Evolutionary conservation across 352 stramenopile genomes (phyloP).

Genomic region (Globisporangium splendens): DNA sequence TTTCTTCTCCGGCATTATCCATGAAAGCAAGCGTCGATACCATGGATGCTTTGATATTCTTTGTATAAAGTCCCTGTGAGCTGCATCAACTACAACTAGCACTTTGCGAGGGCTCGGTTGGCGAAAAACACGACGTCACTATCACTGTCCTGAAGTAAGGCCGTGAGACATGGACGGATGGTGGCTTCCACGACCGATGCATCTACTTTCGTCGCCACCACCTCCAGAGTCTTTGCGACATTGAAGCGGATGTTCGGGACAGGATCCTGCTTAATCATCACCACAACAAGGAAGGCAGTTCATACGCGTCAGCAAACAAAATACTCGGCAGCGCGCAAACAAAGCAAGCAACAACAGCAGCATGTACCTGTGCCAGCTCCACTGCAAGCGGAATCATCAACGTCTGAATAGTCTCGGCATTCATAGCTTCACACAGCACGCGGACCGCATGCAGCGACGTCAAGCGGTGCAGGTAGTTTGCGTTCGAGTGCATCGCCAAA

Average conservation of each 20-base stretch:
- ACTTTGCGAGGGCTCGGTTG: conserved; percentile 60
- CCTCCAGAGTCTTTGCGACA: conserved; percentile 94
- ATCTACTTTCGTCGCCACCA: conserved; percentile 77
- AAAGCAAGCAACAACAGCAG: neutral
- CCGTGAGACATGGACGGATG: conserved; percentile 83
- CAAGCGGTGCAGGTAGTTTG: conserved; percentile 93
- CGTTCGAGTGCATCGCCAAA: conserved; percentile 90
- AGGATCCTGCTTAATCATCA: conserved; percentile 56
- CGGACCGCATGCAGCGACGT: conserved; percentile 90
- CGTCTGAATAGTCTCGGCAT: conserved; percentile 66
- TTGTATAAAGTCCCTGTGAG: conserved; percentile 9
- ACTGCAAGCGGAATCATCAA: conserved; percentile 92
- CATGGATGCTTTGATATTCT: conserved; percentile 10
- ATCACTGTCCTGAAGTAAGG: conserved; percentile 89
- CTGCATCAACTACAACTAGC: conserved; percentile 41
- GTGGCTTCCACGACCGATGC: conserved; percentile 52
- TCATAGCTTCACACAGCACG: conserved; percentile 76
- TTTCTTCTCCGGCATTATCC: too few relatives aligned
- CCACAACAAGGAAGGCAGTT: conserved; percentile 3
- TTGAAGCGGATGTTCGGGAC: conserved; percentile 99
- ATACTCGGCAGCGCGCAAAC: conserved; percentile 19
- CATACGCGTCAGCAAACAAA: conserved; percentile 5
- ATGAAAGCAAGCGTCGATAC: neutral
- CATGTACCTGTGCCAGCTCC: conserved; percentile 83
- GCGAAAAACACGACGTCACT: conserved; percentile 94